Base-by-base conservation (phyloP, 768 basidiomycete genomes). In the Cystofilobasidium bisporidii region DNA sequence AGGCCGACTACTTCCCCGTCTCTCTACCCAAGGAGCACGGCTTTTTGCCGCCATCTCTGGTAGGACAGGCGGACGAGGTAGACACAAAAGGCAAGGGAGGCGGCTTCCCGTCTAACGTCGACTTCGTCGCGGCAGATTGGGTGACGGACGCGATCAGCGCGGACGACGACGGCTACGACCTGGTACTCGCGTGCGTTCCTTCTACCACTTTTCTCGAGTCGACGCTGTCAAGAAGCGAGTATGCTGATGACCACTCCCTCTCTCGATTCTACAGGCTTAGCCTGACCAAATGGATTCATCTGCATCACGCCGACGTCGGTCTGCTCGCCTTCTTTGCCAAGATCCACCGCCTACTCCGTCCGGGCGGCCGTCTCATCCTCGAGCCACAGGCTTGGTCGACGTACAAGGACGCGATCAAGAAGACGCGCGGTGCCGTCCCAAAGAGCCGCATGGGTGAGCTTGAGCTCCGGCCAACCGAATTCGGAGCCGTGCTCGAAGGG, bases 231-330 rank as follows among this genome's bases (percentile, higher is more conserved):
- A n/a, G n/a, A n/a, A n/a, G n/a, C n/a, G n/a, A n/a, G n/a, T n/a
- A n/a, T n/a, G n/a, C 36, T 26, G 30, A 61, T 20, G 22, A 32
- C 26, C n/a, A n/a, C n/a, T n/a, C 30, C 61, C 2, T 26, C 28
- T 26, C 41, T 32, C 40, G n/a, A 6, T 32, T 18, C 18, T n/a
- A 3, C 73, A 91, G 89, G 0, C 85, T 94, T 71, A 93, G 91
- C 0, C 77, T 93, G 53, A 84, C 90, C 0, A 94, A 92, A 77
- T 94, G 91, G 91, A 89, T 93, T 36, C 91, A 94, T 76, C 79
- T 94, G 14, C 86, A 91, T 71, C 79, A 80, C 15, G 87, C 87
- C 14, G 91, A 96, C 72, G 82, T 82, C 0, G 91, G 85, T 0
- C 72, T 94, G n/a, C 71, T 75, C 41, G 67, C 71, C 0, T 89